These are phyloP conservation scores for Sporothrix globosa DNA, from an alignment of 2,329 filamentous ascomycete species.

Conservation along the genomic window DNA sequence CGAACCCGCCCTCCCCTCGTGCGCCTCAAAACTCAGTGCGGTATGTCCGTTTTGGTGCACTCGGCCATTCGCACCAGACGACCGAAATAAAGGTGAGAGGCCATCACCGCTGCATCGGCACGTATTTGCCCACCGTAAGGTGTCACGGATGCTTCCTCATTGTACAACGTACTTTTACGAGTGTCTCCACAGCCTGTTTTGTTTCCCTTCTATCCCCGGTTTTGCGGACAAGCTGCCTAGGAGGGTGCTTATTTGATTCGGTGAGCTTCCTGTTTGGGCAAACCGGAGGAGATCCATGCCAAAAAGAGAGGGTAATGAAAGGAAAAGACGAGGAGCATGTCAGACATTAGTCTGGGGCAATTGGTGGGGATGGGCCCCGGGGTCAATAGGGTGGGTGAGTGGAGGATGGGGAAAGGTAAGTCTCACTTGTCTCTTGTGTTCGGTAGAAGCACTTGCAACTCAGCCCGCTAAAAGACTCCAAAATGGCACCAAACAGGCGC, in stretches of 20 bases:
- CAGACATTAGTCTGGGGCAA: conserved; percentile 16
- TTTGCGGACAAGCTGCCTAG: not conserved
- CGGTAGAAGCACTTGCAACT: too few relatives aligned
- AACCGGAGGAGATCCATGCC: conserved; percentile 8
- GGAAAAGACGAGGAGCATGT: not conserved
- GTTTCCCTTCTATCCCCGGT: not conserved
- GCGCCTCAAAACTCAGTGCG: not conserved
- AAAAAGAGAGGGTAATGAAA: not conserved
- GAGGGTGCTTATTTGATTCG: not conserved
- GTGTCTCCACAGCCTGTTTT: not conserved
- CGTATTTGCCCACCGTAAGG: conserved; percentile 10
- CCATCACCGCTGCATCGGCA: not conserved
- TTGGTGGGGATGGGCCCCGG: not conserved
- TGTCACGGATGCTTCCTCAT: not conserved
- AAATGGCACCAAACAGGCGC: not conserved
- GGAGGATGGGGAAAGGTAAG: too few relatives aligned
- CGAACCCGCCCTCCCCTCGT: too few relatives aligned
- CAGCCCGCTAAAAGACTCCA: not conserved
- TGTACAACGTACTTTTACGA: not conserved
- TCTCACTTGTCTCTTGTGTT: too few relatives aligned
- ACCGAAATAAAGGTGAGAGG: conserved; percentile 17
- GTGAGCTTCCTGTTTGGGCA: conserved; percentile 23
- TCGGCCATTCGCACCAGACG: not conserved
- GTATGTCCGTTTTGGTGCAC: not conserved
- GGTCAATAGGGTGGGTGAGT: too few relatives aligned